Conservation (phyloP, 2,329 filamentous ascomycete genomes). For the Akanthomyces muscarius region DNA sequence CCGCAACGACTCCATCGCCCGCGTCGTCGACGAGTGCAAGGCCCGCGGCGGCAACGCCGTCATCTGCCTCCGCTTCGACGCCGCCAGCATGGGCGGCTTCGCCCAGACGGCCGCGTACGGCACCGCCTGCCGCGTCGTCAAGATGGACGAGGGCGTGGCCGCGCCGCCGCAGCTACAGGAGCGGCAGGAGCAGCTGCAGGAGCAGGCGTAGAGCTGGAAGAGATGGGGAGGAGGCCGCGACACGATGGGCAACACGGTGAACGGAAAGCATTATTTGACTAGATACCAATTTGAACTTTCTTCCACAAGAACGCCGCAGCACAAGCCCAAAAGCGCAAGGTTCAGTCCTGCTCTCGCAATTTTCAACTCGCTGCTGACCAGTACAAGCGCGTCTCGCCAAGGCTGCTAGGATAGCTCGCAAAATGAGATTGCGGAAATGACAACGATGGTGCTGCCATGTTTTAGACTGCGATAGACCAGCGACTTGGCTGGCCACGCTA, state of each 20-base stretch:
- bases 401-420: too few relatives aligned
- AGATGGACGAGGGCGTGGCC: slow-evolving; percentile 38
- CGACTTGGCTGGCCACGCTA: too few relatives aligned
- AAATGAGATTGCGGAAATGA: too few relatives aligned
- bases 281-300: slow-evolving; percentile 6
- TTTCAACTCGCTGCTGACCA: too few relatives aligned
- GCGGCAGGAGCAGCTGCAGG: neutral
- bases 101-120: slow-evolving; percentile 59
- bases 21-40: slow-evolving; percentile 54
- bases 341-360: too few relatives aligned
- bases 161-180: slow-evolving; percentile 25
- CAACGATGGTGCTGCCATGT: too few relatives aligned
- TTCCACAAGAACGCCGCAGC: neutral
- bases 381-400: too few relatives aligned
- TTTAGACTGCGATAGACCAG: too few relatives aligned
- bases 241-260: neutral
- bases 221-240: neutral
- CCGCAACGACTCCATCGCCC: slow-evolving; percentile 54
- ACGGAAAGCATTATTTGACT: too few relatives aligned
- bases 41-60: slow-evolving; percentile 56
- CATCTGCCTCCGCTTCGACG: slow-evolving; percentile 56
- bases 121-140: slow-evolving; percentile 55
- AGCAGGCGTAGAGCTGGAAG: neutral
- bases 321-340: neutral
- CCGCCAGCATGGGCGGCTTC: slow-evolving; percentile 50